Evolutionary conservation across 140 eudicot species (phyloP), one percentile per base, ranked within the genome.

Genomic region (Cichorium intybus): DNA sequence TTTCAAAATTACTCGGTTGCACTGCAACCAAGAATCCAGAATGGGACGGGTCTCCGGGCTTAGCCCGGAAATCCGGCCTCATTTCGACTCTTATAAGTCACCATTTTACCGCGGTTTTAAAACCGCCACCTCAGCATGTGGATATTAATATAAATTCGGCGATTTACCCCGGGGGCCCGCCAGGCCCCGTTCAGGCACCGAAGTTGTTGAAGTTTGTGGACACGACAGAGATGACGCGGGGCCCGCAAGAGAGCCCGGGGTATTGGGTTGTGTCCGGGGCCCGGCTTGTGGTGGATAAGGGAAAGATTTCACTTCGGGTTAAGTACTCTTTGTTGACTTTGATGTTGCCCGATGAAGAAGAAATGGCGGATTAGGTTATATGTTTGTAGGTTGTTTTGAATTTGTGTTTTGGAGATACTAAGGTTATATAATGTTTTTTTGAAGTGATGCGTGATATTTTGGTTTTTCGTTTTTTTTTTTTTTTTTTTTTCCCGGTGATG

Each of bases 151-250:
- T 94, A 70, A 94, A 94, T 62, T 94, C 99, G 10, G 97, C 97
- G 7, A 69, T 94, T 12, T 94, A 89, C 68, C 99, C 99, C 1
- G 99, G 99, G 15, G 99, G 99, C 7, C 99, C 99, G 10, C 99
- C 99, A 0, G 75, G 70, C 14, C 99, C 99, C 0, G 78, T 60
- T 37, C 97, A 86, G 60, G 87, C 97, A 24, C 86, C 91, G 8
- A 94, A 94, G 80, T 77, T 89, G 2, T 64, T 94, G 79, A 94
- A 78, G 75, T 89, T 89, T 75, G 95, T 94, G 1, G 99, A 94
- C 77, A 89, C 95, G 1, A 86, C 99, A 5, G 99, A 94, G 76
- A 94, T 94, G 99, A 79, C 84, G 2, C 72, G 99, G 49, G 82
- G 82, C n/a, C 82, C 82, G 14, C 82, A 77, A 67, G 82, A 77